Evolutionary conservation across 345 rosid species (phyloP).

Genomic region (Trapa bicornis): DNA sequence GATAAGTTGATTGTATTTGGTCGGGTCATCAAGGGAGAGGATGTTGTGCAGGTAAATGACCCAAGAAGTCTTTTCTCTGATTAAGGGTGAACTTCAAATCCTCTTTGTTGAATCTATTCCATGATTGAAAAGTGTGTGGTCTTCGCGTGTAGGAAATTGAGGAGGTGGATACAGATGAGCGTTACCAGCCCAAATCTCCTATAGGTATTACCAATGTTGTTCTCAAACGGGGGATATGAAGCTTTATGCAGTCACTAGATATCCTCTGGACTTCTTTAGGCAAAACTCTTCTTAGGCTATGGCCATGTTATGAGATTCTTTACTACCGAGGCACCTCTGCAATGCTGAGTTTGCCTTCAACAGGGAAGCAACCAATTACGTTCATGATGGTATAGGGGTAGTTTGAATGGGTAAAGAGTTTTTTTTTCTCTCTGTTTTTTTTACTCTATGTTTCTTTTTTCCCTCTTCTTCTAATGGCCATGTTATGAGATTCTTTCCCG

Average conservation of each 20-base stretch:
- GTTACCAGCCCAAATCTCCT: slow-evolving; percentile 61
- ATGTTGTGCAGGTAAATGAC: slow-evolving; percentile 62
- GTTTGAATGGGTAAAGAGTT: not conserved
- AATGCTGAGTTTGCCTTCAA: not conserved
- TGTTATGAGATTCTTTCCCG: not conserved
- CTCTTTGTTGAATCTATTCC: not conserved
- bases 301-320: not conserved
- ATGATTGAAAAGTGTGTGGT: slow-evolving; percentile 1
- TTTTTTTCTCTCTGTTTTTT: not conserved
- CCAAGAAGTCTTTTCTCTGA: not conserved
- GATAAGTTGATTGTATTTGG: slow-evolving; percentile 70
- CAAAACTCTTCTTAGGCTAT: not conserved
- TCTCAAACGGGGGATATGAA: slow-evolving; percentile 35
- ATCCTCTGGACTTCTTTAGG: not conserved
- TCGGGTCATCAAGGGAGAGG: slow-evolving; percentile 66
- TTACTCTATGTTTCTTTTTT: not conserved
- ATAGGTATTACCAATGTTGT: slow-evolving; percentile 39
- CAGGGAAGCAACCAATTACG: not conserved
- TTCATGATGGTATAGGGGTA: not conserved
- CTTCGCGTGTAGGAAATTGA: slow-evolving; percentile 63
- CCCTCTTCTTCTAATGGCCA: too few species aligned
- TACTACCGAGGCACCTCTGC: not conserved
- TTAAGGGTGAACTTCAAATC: not conserved
- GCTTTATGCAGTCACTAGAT: not conserved
- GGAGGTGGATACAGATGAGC: slow-evolving; percentile 93